A percentile compares a stretch with the other conserved stretches of the same genome.
These are phyloP conservation scores for Astrocystis sublimbata DNA, from an alignment of 495 filamentous ascomycete species.

Conservation along the genomic window DNA sequence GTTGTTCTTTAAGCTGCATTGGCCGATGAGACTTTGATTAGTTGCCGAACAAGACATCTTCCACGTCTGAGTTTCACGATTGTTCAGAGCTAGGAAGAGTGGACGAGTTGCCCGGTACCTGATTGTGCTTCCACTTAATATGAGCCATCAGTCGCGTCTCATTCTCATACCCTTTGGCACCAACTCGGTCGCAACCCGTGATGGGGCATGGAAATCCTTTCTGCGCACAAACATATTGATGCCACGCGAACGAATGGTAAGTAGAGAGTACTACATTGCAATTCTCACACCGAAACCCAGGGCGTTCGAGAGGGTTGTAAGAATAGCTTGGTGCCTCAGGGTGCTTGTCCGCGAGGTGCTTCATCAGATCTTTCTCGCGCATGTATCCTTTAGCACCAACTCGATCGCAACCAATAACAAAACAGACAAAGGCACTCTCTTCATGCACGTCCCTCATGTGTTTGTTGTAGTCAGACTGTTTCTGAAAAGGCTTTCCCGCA, in stretches of 20 bases:
- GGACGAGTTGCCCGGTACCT: too few species aligned
- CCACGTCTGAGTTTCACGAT: too few species aligned
- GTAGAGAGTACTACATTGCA: background rate
- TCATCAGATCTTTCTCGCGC: constrained; percentile 30
- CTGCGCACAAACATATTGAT: too few species aligned
- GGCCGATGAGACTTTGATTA: too few species aligned
- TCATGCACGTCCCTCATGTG: constrained; percentile 41
- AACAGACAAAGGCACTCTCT: constrained; percentile 34
- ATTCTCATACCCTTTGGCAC: too few species aligned
- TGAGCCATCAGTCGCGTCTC: too few species aligned
- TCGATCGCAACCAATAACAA: constrained; percentile 34
- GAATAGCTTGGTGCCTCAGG: constrained; percentile 13
- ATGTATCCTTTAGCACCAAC: constrained; percentile 37
- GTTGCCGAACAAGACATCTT: too few species aligned
- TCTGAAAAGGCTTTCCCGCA: constrained; percentile 25
- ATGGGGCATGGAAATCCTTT: too few species aligned
- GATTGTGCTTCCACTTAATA: too few species aligned
- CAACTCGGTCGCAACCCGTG: too few species aligned
- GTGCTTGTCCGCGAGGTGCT: constrained; percentile 32
- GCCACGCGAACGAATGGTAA: background rate
- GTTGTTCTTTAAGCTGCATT: too few species aligned
- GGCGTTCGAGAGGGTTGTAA: background rate
- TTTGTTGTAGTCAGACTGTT: constrained; percentile 28
- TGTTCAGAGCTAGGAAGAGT: too few species aligned
- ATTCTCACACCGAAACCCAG: background rate